phyloP scores from a whole-genome alignment of 352 stramenopile genomes.

The Phytophthora crassamura region DNA sequence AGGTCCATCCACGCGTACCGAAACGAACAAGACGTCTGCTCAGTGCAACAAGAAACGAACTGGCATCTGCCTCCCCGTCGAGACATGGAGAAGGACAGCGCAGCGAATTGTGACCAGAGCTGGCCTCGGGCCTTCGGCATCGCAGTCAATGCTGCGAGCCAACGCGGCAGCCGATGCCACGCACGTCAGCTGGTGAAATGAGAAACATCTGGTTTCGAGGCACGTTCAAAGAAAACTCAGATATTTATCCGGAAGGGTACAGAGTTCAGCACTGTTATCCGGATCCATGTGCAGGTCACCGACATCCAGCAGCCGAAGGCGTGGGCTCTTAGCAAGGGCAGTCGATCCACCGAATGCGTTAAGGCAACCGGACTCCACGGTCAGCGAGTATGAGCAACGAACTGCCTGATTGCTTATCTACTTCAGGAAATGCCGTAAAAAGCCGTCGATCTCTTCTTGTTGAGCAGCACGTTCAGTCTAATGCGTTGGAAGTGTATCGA shows the following conservation, averaged over 20 bases:
- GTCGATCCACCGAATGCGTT: no score
- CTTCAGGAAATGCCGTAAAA: conserved; percentile 1
- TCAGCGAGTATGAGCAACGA: conserved; percentile 10
- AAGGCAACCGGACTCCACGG: no score
- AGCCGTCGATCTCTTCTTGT: conserved; percentile 1
- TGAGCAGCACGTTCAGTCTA: background rate
- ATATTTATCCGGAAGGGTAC: conserved; percentile 1
- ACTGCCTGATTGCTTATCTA: conserved; percentile 2
- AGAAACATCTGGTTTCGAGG: conserved; percentile 18
- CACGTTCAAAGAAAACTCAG: conserved; percentile 11
- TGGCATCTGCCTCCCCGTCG: background rate
- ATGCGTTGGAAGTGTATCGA: conserved; percentile 27
- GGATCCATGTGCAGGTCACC: no score
- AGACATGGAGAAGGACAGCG: no score
- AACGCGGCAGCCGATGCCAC: no score
- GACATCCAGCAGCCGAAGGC: conserved; percentile 2
- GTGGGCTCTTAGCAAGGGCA: background rate
- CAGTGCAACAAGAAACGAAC: conserved; percentile 6
- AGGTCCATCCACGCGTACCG: conserved; percentile 18
- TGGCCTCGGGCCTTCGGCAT: no score
- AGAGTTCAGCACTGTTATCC: conserved; percentile 2
- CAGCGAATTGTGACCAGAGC: background rate
- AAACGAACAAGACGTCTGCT: conserved; percentile 22
- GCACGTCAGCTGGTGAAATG: conserved; percentile 25
- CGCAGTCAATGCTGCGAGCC: no score